These are phyloP conservation scores for Colletotrichum spaethianum DNA, from an alignment of 2,329 filamentous ascomycete species.

Conservation along the genomic window DNA sequence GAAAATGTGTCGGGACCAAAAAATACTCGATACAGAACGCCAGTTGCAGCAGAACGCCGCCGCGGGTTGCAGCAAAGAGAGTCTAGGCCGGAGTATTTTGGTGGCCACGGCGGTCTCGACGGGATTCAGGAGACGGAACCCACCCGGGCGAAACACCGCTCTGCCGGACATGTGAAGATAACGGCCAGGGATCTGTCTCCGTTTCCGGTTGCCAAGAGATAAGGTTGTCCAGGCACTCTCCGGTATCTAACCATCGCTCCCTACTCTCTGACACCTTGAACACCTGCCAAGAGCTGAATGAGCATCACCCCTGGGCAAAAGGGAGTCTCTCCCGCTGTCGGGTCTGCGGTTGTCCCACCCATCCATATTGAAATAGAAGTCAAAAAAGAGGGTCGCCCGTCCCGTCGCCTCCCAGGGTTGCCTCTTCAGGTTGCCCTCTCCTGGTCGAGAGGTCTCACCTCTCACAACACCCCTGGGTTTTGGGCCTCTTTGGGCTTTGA, in stretches of 20 bases:
- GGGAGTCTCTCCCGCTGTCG: conserved; percentile 23
- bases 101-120: background rate
- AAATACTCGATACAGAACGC: conserved; percentile 18
- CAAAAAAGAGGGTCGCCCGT: conserved; percentile 30
- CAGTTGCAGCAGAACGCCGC: conserved; percentile 23
- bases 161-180: conserved; percentile 36
- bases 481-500: background rate
- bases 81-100: conserved; percentile 7
- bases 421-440: conserved; percentile 6
- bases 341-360: conserved; percentile 19
- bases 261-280: background rate
- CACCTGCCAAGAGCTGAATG: background rate
- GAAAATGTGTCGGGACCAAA: conserved; percentile 29
- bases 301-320: conserved; percentile 3
- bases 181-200: conserved; percentile 4
- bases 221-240: conserved; percentile 1
- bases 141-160: conserved; percentile 36
- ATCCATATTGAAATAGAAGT: conserved; percentile 36
- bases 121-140: conserved; percentile 30
- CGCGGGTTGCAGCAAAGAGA: conserved; percentile 16
- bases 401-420: conserved; percentile 4
- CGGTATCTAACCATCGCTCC: too few relatives aligned
- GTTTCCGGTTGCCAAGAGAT: background rate
- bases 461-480: background rate
- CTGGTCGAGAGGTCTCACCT: conserved; percentile 6